Conservation (phyloP, 805 yeast species). For the Maudiozyma bulderi region DNA sequence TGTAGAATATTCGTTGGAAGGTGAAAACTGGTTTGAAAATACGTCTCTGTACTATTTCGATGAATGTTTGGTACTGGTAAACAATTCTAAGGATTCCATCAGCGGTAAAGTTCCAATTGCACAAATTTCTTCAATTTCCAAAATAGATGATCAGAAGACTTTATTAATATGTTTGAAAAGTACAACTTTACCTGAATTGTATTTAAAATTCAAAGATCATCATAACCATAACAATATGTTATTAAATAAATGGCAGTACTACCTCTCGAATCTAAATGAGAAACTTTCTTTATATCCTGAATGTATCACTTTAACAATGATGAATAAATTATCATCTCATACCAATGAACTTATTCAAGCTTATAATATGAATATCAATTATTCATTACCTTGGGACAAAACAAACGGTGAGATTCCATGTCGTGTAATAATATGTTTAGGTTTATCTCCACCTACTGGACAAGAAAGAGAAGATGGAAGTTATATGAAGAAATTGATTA, state of each 20-base stretch:
- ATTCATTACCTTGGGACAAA: slow-evolving; percentile 12
- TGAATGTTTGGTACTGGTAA: slow-evolving; percentile 12
- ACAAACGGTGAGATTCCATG: slow-evolving; percentile 23
- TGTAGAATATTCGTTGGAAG: slow-evolving; percentile 35
- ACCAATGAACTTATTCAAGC: background rate
- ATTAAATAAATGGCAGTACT: slow-evolving; percentile 35
- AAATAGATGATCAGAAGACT: slow-evolving; percentile 19
- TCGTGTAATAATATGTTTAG: slow-evolving; percentile 36
- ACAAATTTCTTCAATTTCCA: slow-evolving; percentile 28
- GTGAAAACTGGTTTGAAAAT: slow-evolving; percentile 32
- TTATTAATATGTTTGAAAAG: slow-evolving; percentile 31
- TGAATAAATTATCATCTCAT: slow-evolving; percentile 31
- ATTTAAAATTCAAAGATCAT: slow-evolving; percentile 20
- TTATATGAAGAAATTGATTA: slow-evolving; percentile 22
- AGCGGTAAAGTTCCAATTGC: slow-evolving; percentile 35
- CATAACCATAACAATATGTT: slow-evolving; percentile 22
- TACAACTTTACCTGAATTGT: slow-evolving; percentile 36
- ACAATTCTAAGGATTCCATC: slow-evolving; percentile 17
- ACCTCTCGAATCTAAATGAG: slow-evolving; percentile 10
- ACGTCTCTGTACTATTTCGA: slow-evolving; percentile 12
- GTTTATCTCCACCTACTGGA: slow-evolving; percentile 18
- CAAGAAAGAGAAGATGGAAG: slow-evolving; percentile 23
- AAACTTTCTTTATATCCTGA: slow-evolving; percentile 28
- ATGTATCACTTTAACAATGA: slow-evolving; percentile 39
- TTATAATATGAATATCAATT: background rate